Evolutionary conservation across 345 rosid genomes (phyloP).

Genomic region (Rhizophora mangle): DNA sequence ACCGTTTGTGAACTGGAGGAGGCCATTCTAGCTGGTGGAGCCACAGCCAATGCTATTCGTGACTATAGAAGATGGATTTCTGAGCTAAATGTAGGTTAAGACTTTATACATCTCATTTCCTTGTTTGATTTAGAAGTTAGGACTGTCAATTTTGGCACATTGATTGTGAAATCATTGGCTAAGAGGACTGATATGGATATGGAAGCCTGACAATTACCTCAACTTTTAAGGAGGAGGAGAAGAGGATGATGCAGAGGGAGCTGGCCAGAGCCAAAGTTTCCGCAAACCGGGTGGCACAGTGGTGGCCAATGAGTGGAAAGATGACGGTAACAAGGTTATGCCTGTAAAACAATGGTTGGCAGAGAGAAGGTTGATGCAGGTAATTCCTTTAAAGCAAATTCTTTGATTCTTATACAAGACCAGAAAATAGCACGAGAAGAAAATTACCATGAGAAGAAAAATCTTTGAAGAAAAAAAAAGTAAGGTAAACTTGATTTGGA

Average conservation of each 20-base stretch:
- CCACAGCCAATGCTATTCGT: slow-evolving; percentile 72
- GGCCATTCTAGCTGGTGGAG: slow-evolving; percentile 76
- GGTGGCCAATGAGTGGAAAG: slow-evolving; percentile 96
- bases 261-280: slow-evolving; percentile 80
- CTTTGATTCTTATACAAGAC: background rate
- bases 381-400: slow-evolving; percentile 18
- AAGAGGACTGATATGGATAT: background rate
- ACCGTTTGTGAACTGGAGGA: slow-evolving; percentile 81
- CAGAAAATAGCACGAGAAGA: no score
- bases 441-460: no score
- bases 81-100: slow-evolving; percentile 55
- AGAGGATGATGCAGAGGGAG: slow-evolving; percentile 90
- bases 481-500: no score
- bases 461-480: no score
- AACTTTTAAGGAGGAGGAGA: slow-evolving; percentile 79
- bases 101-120: background rate
- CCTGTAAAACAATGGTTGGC: slow-evolving; percentile 90
- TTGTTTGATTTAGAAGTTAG: background rate
- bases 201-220: background rate
- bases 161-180: no score
- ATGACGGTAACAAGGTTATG: slow-evolving; percentile 86
- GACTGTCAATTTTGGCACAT: background rate
- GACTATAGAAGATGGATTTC: slow-evolving; percentile 75
- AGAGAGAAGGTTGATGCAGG: slow-evolving; percentile 86
- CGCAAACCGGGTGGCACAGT: slow-evolving; percentile 80